A percentile compares a stretch with the other conserved stretches of the same genome.
These are phyloP conservation scores for Lonicera japonica DNA, from an alignment of 129 eudicot species.

Conservation along the genomic window DNA sequence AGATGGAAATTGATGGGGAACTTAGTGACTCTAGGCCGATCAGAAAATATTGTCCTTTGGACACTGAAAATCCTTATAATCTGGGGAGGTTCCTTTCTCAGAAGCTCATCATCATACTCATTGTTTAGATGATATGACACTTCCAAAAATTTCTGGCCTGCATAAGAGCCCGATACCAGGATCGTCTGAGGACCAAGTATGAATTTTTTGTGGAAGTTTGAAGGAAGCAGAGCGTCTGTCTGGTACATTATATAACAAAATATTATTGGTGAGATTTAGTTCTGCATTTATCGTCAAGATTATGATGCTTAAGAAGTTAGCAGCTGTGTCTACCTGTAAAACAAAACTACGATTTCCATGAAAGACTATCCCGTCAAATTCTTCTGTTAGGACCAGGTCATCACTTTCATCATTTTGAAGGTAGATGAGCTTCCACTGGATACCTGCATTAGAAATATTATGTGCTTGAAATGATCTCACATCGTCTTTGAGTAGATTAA, in stretches of 20 bases:
- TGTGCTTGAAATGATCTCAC: too few relatives aligned
- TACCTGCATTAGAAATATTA: background rate
- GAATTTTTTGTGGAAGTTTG: conserved; percentile 85
- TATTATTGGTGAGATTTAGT: background rate
- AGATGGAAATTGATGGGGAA: too few relatives aligned
- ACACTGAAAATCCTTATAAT: conserved; percentile 64
- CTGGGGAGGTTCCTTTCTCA: conserved; percentile 88
- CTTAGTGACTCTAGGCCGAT: conserved; percentile 92
- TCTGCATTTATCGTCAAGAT: background rate
- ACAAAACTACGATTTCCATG: conserved; percentile 90
- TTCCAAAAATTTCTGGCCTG: conserved; percentile 85
- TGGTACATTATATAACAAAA: conserved; percentile 14
- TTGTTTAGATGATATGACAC: conserved; percentile 91
- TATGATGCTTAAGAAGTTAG: background rate
- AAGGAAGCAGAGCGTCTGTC: conserved; percentile 95
- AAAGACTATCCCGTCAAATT: conserved; percentile 83
- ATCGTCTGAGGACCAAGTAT: conserved; percentile 86
- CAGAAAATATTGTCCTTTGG: conserved; percentile 69
- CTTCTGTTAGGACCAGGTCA: conserved; percentile 85
- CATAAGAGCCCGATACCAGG: conserved; percentile 70
- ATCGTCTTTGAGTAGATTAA: too few relatives aligned
- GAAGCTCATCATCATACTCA: conserved; percentile 77
- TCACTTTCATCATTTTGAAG: conserved; percentile 87
- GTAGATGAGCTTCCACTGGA: too few relatives aligned
- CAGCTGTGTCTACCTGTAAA: conserved; percentile 48